Conservation (phyloP, 768 basidiomycete species). For the Suillus tomentosus region DNA sequence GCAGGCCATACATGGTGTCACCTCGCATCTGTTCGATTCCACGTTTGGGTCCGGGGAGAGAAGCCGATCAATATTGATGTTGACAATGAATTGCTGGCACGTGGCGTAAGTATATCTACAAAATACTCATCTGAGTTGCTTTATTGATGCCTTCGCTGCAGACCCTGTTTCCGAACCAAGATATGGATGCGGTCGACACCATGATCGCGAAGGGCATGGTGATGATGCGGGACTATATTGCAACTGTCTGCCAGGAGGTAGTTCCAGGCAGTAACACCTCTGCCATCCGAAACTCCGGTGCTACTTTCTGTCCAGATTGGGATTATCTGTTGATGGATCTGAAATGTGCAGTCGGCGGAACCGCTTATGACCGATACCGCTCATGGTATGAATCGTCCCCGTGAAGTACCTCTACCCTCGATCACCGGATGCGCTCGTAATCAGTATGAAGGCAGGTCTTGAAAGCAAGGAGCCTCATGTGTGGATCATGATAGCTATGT, state of each 20-base stretch:
- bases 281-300: background rate
- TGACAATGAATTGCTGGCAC: background rate
- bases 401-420: background rate
- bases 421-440: no score
- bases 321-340: background rate
- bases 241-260: background rate
- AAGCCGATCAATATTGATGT: conserved; percentile 2
- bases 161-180: background rate
- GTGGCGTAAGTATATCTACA: conserved; percentile 6
- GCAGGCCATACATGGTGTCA: conserved; percentile 9
- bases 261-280: background rate
- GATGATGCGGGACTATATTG: background rate
- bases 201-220: conserved; percentile 14
- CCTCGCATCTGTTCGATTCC: conserved; percentile 11
- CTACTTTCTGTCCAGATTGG: background rate
- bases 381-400: background rate
- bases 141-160: background rate
- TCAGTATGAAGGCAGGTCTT: no score
- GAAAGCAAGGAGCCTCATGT: no score
- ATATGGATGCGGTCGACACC: background rate
- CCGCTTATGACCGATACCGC: background rate
- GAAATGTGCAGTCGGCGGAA: background rate
- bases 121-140: no score
- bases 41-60: conserved; percentile 5
- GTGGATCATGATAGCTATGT: no score